Base-by-base conservation (phyloP, 2,329 filamentous ascomycete genomes). In the Alternaria solani region DNA sequence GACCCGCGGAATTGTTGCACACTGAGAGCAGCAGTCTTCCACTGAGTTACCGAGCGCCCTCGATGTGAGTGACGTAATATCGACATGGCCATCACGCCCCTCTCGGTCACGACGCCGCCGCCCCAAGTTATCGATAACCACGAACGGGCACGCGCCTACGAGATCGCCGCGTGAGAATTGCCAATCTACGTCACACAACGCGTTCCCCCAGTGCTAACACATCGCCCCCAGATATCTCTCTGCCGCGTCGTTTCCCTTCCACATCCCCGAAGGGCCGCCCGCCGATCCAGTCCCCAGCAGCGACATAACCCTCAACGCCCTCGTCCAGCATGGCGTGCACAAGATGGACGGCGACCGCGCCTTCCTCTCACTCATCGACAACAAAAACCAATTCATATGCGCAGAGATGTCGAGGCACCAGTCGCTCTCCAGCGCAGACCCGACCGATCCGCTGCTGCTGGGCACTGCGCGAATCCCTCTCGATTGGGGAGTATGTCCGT, bases 321-420 rank as follows among this genome's bases (percentile, higher is more conserved):
- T 64, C 41, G 62, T 62, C 41, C 59, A 64, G 43, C 55, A 62
- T 59, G 62, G 62, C 43, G 55, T 49, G 9, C 51, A 59, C 43
- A 42, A 25, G 42, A 43, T 64, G 55, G 55, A 64, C 5, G 62
- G 59, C 47, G 62, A 64, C 36, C 58, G 62, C 47, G 62, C 62
- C 7, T 61, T 64, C 55, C 55, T 64, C 47, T 64, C 62, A 34
- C 46, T 64, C 30, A 59, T 64, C n/a, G 62, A 64, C 32, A 57
- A 61, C 41, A 49, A 41, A 25, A 57, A 26, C 36, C 61, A 63
- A 25, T 63, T 57, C 44, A 55, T 63, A 51, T 63, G 61, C 39
- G 61, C 61, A 32, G 61, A 63, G 53, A 63, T 63, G 61, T 61
- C 61, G 20, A 54, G 44, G 26, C n/a, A 54, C 11, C 61, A 61